These are phyloP conservation scores for Goffeauzyma gilvescens DNA, from an alignment of 768 basidiomycete species.

Conservation along the genomic window DNA sequence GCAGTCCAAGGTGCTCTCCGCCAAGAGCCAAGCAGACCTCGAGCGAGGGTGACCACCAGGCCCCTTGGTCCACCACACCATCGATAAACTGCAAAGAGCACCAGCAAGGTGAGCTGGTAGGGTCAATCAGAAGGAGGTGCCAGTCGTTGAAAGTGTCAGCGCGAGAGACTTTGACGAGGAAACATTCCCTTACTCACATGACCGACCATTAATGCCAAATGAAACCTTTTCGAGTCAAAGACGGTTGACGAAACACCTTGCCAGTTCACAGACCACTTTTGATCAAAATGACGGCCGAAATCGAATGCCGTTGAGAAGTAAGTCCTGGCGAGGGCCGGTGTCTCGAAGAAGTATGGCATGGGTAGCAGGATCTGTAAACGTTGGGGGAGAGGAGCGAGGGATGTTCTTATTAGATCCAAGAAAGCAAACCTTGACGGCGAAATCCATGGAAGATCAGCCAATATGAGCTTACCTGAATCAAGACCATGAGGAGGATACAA, in stretches of 20 bases:
- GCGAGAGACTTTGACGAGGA: no score
- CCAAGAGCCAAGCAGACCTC: no score
- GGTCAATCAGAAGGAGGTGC: no score
- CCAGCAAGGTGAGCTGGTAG: no score
- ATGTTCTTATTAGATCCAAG: background rate
- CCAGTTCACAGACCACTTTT: conserved; percentile 98
- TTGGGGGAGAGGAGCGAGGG: conserved; percentile 21
- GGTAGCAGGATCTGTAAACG: conserved; percentile 46
- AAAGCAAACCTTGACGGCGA: no score
- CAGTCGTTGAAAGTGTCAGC: no score
- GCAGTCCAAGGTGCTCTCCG: no score
- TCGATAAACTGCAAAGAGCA: no score
- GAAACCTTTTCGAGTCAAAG: conserved; percentile 51
- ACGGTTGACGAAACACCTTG: conserved; percentile 57
- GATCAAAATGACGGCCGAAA: conserved; percentile 69
- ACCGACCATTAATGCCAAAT: conserved; percentile 44
- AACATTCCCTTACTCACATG: conserved; percentile 39
- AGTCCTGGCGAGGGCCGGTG: conserved; percentile 35
- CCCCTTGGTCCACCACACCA: no score
- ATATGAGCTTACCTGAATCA: conserved; percentile 18
- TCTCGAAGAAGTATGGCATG: conserved; percentile 46
- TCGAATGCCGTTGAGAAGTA: conserved; percentile 71
- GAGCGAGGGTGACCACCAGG: no score
- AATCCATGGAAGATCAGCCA: conserved; percentile 29
- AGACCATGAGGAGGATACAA: conserved; percentile 14